Base-by-base conservation (phyloP, 768 basidiomycete genomes). In the Pleurotus giganteus region DNA sequence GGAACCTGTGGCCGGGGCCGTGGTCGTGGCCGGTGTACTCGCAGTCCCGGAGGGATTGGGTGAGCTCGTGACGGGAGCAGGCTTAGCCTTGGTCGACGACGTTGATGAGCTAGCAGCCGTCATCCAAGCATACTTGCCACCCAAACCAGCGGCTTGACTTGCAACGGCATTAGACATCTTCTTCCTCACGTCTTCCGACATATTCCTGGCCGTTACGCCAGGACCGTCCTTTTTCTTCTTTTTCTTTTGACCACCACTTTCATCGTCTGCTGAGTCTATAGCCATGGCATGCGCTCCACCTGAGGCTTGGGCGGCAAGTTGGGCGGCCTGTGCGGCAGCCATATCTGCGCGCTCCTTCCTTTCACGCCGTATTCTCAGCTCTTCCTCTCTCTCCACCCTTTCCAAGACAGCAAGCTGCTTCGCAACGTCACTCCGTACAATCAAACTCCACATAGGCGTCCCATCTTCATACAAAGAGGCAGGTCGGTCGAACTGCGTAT, bases 101-200 rank as follows among this genome's bases (percentile, higher is more conserved):
- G 79, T 67, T 23, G 41, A 21, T 2, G 75, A 71, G 1, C 77
- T 71, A 57, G 76, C 81, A 2, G 83, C 81, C 13, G 74, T 91
- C 90, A 94, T 91, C 93, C 93, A 95, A 13, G 89, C 78, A 62
- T 94, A 95, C 69, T 86, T 88, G 19, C 88, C 85, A 1, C 85
- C 83, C 19, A 91, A 65, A 0, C 93, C 93, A n/a, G 91, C 90
- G 4, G 91, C 91, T 65, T 91, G 91, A 60, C 85, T 88, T 21
- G 93, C 93, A 4, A 90, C 89, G 21, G 88, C 88, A 67, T 96
- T 93, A 29, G 88, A 89, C 85, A 94, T 85, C 67, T 91, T 93
- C 78, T 95, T 95, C 60, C 86, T 76, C 62, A 92, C 88, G 61
- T 94, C 93, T 69, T 94, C 93, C 4, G 86, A 88, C 89, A 95